Evolutionary conservation across 192 early-diverging fungal species (phyloP).

Genomic region (Paraglomus brasilianum): DNA sequence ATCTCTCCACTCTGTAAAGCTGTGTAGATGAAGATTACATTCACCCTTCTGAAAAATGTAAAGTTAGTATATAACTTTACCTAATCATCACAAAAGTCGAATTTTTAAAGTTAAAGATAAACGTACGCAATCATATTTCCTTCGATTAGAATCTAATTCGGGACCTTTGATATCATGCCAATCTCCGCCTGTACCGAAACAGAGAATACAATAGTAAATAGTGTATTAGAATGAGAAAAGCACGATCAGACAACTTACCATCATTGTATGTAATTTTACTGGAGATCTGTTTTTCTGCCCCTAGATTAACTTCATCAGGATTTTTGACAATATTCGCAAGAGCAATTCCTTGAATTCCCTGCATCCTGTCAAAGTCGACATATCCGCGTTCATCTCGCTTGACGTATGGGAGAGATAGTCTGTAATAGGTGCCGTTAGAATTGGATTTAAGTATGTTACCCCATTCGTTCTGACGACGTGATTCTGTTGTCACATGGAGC

Average conservation of each 20-base stretch:
- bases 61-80: neutral
- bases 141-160: constrained; percentile 39
- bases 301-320: constrained; percentile 50
- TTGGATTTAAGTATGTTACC: constrained; percentile 91
- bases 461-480: constrained; percentile 57
- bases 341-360: constrained; percentile 81
- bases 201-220: neutral
- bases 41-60: constrained; percentile 32
- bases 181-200: constrained; percentile 9
- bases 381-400: constrained; percentile 73
- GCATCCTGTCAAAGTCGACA: constrained; percentile 93
- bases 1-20: constrained; percentile 82
- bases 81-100: neutral
- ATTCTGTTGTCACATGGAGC: constrained; percentile 64
- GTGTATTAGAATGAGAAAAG: neutral
- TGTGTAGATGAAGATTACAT: constrained; percentile 80
- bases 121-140: constrained; percentile 42
- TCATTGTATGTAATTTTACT: constrained; percentile 80
- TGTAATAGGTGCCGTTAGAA: constrained; percentile 84
- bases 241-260: constrained; percentile 41
- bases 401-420: constrained; percentile 63
- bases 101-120: neutral
- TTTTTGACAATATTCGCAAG: constrained; percentile 82
- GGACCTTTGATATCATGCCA: constrained; percentile 37
- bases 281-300: constrained; percentile 59